phyloP scores from a whole-genome alignment of 2,329 filamentous ascomycete species.

The Diaporthe citrichinensis region DNA sequence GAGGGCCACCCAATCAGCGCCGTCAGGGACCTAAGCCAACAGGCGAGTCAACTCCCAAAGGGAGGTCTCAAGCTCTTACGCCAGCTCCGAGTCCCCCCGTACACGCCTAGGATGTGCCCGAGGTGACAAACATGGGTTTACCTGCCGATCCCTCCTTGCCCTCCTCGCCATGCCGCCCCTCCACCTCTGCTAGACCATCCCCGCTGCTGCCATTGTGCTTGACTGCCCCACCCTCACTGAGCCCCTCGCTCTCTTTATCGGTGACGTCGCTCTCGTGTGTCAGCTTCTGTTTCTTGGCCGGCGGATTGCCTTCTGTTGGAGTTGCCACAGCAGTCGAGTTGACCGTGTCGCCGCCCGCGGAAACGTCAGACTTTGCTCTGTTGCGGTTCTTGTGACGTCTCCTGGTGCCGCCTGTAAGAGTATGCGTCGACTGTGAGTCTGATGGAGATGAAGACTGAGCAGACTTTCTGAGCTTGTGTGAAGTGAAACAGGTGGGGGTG shows the following conservation, averaged over 20 bases:
- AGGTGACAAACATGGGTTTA: no score
- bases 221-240: neutral
- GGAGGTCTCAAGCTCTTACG: neutral
- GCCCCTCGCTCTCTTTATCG: rapidly evolving
- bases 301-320: neutral
- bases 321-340: neutral
- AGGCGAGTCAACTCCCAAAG: neutral
- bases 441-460: neutral
- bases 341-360: neutral
- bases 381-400: neutral
- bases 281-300: neutral
- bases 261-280: neutral
- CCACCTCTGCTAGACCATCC: neutral
- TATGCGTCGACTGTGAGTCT: neutral
- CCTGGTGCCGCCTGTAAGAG: neutral
- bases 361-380: neutral
- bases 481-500: neutral
- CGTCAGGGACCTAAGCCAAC: neutral
- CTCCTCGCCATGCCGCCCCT: no score
- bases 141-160: no score
- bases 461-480: neutral
- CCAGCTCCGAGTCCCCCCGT: neutral
- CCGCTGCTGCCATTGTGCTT: neutral
- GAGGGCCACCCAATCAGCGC: neutral
- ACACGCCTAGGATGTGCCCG: neutral